Evolutionary conservation across 169 alveolate species (phyloP).

Genomic region (Babesia sp.): DNA sequence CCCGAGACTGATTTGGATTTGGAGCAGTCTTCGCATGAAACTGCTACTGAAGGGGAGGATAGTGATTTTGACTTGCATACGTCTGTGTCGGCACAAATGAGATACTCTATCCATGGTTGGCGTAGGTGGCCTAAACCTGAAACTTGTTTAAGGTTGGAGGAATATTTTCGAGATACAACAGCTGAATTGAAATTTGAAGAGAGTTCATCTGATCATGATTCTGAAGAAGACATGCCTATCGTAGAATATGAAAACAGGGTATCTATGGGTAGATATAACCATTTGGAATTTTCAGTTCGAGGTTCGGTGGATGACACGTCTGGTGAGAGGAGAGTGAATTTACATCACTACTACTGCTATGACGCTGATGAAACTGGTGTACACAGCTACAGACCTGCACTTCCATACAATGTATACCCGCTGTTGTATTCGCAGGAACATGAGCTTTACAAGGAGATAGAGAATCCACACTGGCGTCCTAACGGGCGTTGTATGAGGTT

Average conservation of each 20-base stretch:
- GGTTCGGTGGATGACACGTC: background rate
- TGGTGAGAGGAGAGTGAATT: background rate
- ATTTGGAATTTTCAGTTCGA: background rate
- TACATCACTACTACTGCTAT: slow-evolving; percentile 20
- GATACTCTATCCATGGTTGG: slow-evolving; percentile 23
- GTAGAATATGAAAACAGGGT: slow-evolving; percentile 7
- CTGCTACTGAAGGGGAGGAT: slow-evolving; percentile 6
- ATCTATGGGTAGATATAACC: background rate
- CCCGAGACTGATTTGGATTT: slow-evolving; percentile 6
- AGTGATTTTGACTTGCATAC: slow-evolving; percentile 20
- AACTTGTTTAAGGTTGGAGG: slow-evolving; percentile 25
- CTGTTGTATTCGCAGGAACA: slow-evolving; percentile 1
- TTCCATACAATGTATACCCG: slow-evolving; percentile 1
- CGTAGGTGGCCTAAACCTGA: slow-evolving; percentile 33
- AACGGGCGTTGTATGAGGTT: slow-evolving; percentile 13
- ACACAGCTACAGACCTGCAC: background rate
- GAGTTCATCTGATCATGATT: slow-evolving; percentile 2
- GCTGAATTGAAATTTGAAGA: background rate
- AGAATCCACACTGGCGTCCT: slow-evolving; percentile 24
- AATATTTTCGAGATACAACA: background rate
- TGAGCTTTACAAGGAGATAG: slow-evolving; percentile 13
- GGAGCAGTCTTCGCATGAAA: background rate
- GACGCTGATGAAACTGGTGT: background rate
- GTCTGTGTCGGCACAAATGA: background rate
- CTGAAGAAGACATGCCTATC: slow-evolving; percentile 1